Percentiles rank a stretch among this genome's conserved stretches.
Evolutionary conservation across 1,284 basidiomycete genomes (phyloP).

Genomic region (Thelephora terrestris): DNA sequence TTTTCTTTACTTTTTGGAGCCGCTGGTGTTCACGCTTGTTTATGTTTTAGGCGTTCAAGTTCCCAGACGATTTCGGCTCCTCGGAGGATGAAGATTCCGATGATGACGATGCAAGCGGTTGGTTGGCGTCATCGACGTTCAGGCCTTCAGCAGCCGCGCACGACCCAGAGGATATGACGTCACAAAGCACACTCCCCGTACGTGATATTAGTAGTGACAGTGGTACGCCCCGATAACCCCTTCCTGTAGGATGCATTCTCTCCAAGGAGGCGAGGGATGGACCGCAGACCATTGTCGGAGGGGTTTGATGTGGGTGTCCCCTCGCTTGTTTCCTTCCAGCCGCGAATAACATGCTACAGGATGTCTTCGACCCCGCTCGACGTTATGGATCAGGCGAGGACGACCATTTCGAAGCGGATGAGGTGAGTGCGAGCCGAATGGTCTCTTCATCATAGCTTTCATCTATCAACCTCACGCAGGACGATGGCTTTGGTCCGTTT

Average conservation of each 20-base stretch:
- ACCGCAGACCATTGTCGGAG: constrained; percentile 39
- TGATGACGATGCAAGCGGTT: constrained; percentile 64
- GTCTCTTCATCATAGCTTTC: neutral
- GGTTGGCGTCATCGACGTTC: constrained; percentile 68
- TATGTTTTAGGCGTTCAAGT: constrained; percentile 48
- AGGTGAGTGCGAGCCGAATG: constrained; percentile 28
- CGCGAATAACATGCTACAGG: constrained; percentile 14
- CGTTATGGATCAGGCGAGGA: neutral
- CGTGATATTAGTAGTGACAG: too few species aligned
- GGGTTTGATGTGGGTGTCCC: constrained; percentile 53
- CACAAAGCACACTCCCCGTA: too few species aligned
- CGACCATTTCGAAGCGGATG: constrained; percentile 26
- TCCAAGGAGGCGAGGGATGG: constrained; percentile 9
- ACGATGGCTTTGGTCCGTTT: constrained; percentile 65
- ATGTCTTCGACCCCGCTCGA: constrained; percentile 21
- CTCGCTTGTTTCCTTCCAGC: constrained; percentile 30
- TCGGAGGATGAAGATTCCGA: constrained; percentile 37
- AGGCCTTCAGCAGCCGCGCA: constrained; percentile 40
- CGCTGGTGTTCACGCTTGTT: neutral
- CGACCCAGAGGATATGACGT: too few species aligned
- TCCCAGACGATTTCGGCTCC: constrained; percentile 43
- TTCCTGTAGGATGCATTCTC: neutral
- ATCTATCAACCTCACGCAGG: constrained; percentile 23
- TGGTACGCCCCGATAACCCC: neutral
- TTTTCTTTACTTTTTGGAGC: neutral